Evolutionary conservation across 208 protist genomes (phyloP).

Genomic region (Acanthamoeba royreba): DNA sequence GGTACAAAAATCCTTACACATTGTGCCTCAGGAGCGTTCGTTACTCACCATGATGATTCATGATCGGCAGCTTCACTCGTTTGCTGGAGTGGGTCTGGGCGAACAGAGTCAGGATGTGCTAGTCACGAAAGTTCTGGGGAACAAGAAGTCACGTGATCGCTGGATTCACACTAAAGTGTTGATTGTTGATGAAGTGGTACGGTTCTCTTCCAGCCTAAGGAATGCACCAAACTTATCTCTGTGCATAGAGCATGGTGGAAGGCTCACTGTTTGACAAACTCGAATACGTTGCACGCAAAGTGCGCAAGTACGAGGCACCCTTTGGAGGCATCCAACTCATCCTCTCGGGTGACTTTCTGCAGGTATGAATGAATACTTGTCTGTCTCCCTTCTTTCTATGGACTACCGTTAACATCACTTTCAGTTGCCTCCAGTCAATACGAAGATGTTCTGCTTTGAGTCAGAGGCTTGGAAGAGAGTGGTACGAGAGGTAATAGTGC

Average conservation of each 20-base stretch:
- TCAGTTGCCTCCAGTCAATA: neutral
- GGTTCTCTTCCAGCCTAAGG: neutral
- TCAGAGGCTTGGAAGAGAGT: neutral
- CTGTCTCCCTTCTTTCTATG: neutral
- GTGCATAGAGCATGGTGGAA: conserved; percentile 58
- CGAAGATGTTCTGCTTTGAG: conserved; percentile 31
- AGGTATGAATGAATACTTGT: neutral
- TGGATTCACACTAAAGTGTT: neutral
- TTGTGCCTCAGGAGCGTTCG: neutral
- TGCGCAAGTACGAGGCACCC: conserved; percentile 39
- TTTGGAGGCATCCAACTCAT: conserved; percentile 66
- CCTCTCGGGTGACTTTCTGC: conserved; percentile 65
- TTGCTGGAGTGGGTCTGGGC: conserved; percentile 17
- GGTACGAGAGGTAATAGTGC: neutral
- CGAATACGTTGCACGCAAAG: conserved; percentile 49
- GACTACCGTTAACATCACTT: neutral
- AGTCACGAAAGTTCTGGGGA: neutral
- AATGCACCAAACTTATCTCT: neutral
- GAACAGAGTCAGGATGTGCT: neutral
- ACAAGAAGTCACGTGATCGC: neutral
- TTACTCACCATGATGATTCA: neutral
- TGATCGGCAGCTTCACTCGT: neutral
- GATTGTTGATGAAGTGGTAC: conserved; percentile 11
- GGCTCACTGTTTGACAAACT: conserved; percentile 67
- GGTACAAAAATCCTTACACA: neutral